Conservation (phyloP, 2,329 filamentous ascomycete genomes). For the Boeremia lycopersici region DNA sequence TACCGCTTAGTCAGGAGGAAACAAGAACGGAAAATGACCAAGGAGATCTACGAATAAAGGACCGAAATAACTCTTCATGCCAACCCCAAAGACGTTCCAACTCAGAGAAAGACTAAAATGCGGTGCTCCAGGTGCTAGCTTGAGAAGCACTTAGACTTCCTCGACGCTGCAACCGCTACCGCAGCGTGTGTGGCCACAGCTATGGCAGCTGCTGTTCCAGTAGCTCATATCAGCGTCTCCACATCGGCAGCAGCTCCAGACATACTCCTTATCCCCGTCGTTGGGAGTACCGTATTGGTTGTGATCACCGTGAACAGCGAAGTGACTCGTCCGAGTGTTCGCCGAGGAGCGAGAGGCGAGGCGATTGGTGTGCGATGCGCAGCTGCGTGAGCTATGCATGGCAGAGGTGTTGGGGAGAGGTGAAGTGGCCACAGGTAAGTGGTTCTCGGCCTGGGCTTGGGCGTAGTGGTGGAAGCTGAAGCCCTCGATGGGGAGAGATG, state of each 20-base stretch:
- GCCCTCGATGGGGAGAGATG: background rate
- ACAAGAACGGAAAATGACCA: no score
- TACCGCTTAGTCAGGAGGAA: background rate
- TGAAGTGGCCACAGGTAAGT: background rate
- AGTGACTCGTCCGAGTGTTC: background rate
- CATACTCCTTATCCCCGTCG: background rate
- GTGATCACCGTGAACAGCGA: background rate
- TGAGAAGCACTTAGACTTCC: background rate
- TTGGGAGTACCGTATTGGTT: background rate
- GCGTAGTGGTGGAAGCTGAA: background rate
- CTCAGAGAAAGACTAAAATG: background rate
- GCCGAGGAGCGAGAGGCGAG: background rate
- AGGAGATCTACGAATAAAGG: no score
- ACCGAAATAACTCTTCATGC: no score
- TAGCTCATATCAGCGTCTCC: background rate
- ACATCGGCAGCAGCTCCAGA: background rate
- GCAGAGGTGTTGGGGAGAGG: background rate
- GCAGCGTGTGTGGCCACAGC: background rate
- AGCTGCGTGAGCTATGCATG: background rate
- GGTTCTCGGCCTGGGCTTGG: background rate
- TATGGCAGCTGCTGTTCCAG: background rate
- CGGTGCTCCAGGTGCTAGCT: background rate
- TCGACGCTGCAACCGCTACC: background rate
- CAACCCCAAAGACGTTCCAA: background rate
- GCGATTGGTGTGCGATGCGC: background rate